These are phyloP conservation scores for Gossypioides kirkii DNA, from an alignment of 345 rosid genomes.

Conservation along the genomic window DNA sequence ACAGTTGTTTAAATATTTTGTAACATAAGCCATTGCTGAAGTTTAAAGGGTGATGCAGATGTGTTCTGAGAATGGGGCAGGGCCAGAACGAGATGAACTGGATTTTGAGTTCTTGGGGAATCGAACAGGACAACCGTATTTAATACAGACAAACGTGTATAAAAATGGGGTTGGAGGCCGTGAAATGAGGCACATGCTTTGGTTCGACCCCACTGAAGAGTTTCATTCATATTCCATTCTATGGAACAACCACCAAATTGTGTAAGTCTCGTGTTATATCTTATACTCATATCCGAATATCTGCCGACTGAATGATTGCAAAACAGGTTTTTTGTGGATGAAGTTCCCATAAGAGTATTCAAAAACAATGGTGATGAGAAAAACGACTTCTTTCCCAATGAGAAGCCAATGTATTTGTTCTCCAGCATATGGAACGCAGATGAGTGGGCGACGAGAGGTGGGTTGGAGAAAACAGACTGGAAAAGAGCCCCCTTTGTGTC, in stretches of 20 bases:
- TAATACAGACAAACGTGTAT: slow-evolving; percentile 85
- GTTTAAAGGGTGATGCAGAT: slow-evolving; percentile 41
- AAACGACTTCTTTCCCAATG: slow-evolving; percentile 84
- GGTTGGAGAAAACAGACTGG: slow-evolving; percentile 94
- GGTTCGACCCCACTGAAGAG: slow-evolving; percentile 96
- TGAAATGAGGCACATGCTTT: slow-evolving; percentile 90
- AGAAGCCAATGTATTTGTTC: slow-evolving; percentile 93
- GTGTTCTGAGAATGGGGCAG: slow-evolving; percentile 45
- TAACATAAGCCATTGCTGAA: neutral
- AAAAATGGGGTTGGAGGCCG: slow-evolving; percentile 82
- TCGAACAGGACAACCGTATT: slow-evolving; percentile 78
- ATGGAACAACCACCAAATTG: slow-evolving; percentile 74
- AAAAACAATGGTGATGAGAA: slow-evolving; percentile 66
- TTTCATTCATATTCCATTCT: slow-evolving; percentile 73
- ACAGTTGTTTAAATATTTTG: neutral
- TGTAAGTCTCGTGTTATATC: slow-evolving; percentile 38
- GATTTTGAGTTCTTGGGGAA: slow-evolving; percentile 97
- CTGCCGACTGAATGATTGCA: neutral
- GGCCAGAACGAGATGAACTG: slow-evolving; percentile 90
- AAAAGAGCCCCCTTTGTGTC: slow-evolving; percentile 82
- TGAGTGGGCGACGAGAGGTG: slow-evolving; percentile 97
- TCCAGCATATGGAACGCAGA: slow-evolving; percentile 99
- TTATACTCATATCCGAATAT: neutral
- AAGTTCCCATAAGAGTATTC: slow-evolving; percentile 44
- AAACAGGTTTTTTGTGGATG: slow-evolving; percentile 66